Conservation (phyloP, 176 grass and related monocot species). For the Cymbopogon citratus region DNA sequence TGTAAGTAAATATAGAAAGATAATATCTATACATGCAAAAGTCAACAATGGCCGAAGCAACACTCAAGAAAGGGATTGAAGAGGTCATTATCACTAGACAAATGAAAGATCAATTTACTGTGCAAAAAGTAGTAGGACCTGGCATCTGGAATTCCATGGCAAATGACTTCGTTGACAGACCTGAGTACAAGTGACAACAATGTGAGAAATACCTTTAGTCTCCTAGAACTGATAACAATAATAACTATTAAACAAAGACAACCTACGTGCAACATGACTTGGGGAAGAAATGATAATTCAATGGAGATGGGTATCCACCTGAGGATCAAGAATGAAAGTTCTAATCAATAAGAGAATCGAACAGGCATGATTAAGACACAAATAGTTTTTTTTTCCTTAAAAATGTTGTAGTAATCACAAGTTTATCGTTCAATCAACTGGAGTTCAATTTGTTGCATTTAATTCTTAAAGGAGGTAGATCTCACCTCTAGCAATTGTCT, state of each 20-base stretch:
- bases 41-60: slow-evolving; percentile 24
- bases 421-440: slow-evolving; percentile 1
- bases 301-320: slow-evolving; percentile 96
- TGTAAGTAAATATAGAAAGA: too few species aligned
- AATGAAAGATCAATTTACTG: background rate
- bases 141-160: slow-evolving; percentile 98
- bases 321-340: slow-evolving; percentile 35
- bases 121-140: slow-evolving; percentile 46
- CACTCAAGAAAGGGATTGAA: slow-evolving; percentile 2
- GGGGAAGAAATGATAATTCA: slow-evolving; percentile 97
- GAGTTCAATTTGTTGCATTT: slow-evolving; percentile 8
- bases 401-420: background rate
- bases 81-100: background rate
- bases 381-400: too few species aligned
- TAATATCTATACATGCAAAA: background rate
- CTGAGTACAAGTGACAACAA: slow-evolving; percentile 40
- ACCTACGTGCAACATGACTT: slow-evolving; percentile 98
- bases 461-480: slow-evolving; percentile 13
- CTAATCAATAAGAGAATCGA: background rate
- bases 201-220: slow-evolving; percentile 5
- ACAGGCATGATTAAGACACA: too few species aligned
- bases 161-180: slow-evolving; percentile 98
- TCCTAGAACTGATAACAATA: slow-evolving; percentile 6
- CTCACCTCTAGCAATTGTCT: slow-evolving; percentile 81
- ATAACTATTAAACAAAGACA: slow-evolving; percentile 40